Conservation (phyloP, 495 filamentous ascomycete species). For the Filosporella fistucella region DNA sequence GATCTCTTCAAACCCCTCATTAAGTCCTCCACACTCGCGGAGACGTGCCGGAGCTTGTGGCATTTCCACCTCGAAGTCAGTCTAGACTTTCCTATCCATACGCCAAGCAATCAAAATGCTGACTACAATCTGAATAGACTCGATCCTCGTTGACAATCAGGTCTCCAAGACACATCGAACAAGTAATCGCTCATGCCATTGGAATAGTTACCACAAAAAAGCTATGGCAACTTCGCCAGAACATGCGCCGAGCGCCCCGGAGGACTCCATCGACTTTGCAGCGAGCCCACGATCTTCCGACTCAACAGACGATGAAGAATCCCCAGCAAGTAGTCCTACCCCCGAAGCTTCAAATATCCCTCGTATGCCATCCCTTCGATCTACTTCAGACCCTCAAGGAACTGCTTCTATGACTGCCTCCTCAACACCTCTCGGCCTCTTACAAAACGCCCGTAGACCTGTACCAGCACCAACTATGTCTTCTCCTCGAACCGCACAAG, state of each 20-base stretch:
- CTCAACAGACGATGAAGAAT: conserved; percentile 9
- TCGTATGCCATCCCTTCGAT: conserved; percentile 49
- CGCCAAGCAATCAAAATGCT: conserved; percentile 8
- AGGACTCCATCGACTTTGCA: conserved; percentile 19
- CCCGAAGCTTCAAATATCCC: conserved; percentile 14
- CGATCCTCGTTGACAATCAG: neutral
- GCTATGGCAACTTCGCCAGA: conserved; percentile 22
- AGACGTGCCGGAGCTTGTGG: conserved; percentile 7
- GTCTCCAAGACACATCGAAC: neutral
- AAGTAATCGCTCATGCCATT: conserved; percentile 11
- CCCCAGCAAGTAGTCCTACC: conserved; percentile 19
- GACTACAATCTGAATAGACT: conserved; percentile 5
- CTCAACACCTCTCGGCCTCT: conserved; percentile 73
- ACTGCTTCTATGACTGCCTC: conserved; percentile 59
- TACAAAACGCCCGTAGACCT: conserved; percentile 74
- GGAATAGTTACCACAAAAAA: conserved; percentile 10
- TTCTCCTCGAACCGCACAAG: conserved; percentile 30
- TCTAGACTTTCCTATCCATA: conserved; percentile 1
- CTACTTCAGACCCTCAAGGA: conserved; percentile 49
- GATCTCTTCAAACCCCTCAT: neutral
- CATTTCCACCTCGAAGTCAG: conserved; percentile 4
- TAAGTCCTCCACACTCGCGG: neutral
- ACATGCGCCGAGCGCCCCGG: conserved; percentile 5
- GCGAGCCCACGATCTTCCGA: conserved; percentile 9
- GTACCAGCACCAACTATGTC: conserved; percentile 47